phyloP scores from a whole-genome alignment of 805 yeast species.

The Lachancea dasiensis region DNA sequence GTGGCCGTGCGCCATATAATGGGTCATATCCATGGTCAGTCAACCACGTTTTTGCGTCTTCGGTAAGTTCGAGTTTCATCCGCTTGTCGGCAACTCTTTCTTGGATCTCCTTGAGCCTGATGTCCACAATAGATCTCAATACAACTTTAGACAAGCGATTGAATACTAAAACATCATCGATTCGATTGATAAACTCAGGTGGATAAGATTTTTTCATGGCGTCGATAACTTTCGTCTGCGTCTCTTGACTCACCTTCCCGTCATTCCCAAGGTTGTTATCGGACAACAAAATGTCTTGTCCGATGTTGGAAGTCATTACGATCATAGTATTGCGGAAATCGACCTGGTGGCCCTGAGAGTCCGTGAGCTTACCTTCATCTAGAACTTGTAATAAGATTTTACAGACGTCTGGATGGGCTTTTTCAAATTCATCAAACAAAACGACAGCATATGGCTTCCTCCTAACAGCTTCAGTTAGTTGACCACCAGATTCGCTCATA shows the following conservation, averaged over 20 bases:
- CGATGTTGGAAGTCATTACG: slow-evolving; percentile 95
- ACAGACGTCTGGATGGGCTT: slow-evolving; percentile 94
- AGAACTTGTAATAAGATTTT: slow-evolving; percentile 84
- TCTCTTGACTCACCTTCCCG: slow-evolving; percentile 49
- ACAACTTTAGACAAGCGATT: slow-evolving; percentile 79
- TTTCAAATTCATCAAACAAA: slow-evolving; percentile 92
- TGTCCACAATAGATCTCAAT: slow-evolving; percentile 73
- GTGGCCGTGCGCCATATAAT: slow-evolving; percentile 91
- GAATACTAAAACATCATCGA: slow-evolving; percentile 91
- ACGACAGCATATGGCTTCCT: slow-evolving; percentile 93
- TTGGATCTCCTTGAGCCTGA: slow-evolving; percentile 75
- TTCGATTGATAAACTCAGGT: slow-evolving; percentile 91
- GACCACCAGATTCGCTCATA: slow-evolving; percentile 90
- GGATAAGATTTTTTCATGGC: slow-evolving; percentile 71
- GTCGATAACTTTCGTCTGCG: slow-evolving; percentile 57
- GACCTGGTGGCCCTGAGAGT: slow-evolving; percentile 88
- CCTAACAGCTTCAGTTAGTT: slow-evolving; percentile 91
- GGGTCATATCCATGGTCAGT: slow-evolving; percentile 87
- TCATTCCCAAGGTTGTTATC: slow-evolving; percentile 52
- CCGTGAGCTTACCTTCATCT: slow-evolving; percentile 93
- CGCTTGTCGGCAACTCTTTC: slow-evolving; percentile 74
- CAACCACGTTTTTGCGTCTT: slow-evolving; percentile 69
- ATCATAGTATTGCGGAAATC: slow-evolving; percentile 93
- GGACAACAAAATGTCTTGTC: slow-evolving; percentile 77
- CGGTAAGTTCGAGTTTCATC: slow-evolving; percentile 51